Percentiles rank a stretch among this genome's conserved stretches.
phyloP scores from a whole-genome alignment of 2,329 filamentous ascomycete genomes.

The Lachnellula hyalina region DNA sequence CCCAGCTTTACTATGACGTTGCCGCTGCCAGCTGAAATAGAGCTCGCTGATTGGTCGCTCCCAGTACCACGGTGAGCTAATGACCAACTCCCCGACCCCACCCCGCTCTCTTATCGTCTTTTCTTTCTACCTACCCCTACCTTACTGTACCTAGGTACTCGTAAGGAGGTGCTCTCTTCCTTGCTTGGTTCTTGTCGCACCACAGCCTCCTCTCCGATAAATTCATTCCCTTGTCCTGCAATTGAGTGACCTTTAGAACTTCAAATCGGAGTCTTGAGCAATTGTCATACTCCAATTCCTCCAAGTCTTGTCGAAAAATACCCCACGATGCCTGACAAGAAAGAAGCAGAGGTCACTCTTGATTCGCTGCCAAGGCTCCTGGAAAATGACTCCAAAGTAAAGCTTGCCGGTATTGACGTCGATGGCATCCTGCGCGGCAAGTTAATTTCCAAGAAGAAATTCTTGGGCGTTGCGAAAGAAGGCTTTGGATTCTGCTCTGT shows the following conservation, averaged over 20 bases:
- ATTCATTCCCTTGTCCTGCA: background rate
- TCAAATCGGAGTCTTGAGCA: no score
- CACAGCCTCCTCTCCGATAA: background rate
- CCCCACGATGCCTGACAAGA: constrained; percentile 16
- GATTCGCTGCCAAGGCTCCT: constrained; percentile 63
- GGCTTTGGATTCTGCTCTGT: constrained; percentile 95
- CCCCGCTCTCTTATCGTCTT: background rate
- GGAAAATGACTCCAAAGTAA: constrained; percentile 69
- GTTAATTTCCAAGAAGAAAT: constrained; percentile 88
- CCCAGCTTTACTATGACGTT: background rate
- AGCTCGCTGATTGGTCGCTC: background rate
- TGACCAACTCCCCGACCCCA: no score
- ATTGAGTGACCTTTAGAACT: background rate
- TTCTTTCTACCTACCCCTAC: background rate
- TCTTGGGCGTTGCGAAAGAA: constrained; percentile 70
- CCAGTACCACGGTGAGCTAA: no score
- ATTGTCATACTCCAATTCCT: background rate
- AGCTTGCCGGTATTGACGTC: constrained; percentile 81
- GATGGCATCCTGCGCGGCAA: constrained; percentile 87
- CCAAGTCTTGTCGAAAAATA: background rate
- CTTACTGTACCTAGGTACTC: no score
- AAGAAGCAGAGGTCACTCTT: constrained; percentile 45
- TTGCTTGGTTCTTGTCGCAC: background rate
- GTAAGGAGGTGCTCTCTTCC: background rate
- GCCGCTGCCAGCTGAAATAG: background rate